Evolutionary conservation across 1,139 yeast species (phyloP).

Genomic region (Yamadazyma sp.): DNA sequence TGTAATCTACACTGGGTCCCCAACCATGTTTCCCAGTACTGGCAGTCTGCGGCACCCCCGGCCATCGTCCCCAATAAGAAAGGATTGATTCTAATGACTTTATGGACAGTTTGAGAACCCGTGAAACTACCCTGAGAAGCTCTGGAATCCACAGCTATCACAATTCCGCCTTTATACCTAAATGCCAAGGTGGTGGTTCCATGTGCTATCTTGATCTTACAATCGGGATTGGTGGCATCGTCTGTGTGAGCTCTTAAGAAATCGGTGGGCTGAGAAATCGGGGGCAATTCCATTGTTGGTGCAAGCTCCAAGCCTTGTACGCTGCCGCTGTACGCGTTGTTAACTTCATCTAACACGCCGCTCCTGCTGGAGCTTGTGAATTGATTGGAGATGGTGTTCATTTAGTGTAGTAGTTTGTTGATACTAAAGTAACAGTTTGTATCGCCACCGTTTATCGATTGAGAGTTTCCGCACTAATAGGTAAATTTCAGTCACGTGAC

Average conservation of each 20-base stretch:
- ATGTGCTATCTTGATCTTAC: conserved; percentile 94
- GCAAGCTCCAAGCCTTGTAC: conserved; percentile 38
- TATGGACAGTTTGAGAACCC: conserved; percentile 96
- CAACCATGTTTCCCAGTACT: conserved; percentile 98
- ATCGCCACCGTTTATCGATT: conserved; percentile 2
- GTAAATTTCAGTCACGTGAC: conserved; percentile 3
- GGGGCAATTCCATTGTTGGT: conserved; percentile 75
- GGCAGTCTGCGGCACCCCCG: conserved; percentile 99
- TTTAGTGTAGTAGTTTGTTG: conserved; percentile 13
- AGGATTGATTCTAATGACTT: conserved; percentile 95
- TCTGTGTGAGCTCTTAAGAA: conserved; percentile 97
- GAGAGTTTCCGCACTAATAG: conserved; percentile 6
- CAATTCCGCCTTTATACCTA: conserved; percentile 92
- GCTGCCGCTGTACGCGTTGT: conserved; percentile 18
- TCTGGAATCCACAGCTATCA: conserved; percentile 96
- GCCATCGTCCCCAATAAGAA: conserved; percentile 97
- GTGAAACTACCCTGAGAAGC: conserved; percentile 99
- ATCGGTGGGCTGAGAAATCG: conserved; percentile 89
- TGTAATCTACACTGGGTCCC: conserved; percentile 96
- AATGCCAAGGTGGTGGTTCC: conserved; percentile 98
- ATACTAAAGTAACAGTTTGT: conserved; percentile 1
- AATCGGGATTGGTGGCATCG: conserved; percentile 87
- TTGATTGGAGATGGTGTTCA: conserved; percentile 45
- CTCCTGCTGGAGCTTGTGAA: conserved; percentile 34
- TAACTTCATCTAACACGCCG: conserved; percentile 30